Evolutionary conservation across 176 grass and related monocot species (phyloP).

Genomic region (Carex parvula): DNA sequence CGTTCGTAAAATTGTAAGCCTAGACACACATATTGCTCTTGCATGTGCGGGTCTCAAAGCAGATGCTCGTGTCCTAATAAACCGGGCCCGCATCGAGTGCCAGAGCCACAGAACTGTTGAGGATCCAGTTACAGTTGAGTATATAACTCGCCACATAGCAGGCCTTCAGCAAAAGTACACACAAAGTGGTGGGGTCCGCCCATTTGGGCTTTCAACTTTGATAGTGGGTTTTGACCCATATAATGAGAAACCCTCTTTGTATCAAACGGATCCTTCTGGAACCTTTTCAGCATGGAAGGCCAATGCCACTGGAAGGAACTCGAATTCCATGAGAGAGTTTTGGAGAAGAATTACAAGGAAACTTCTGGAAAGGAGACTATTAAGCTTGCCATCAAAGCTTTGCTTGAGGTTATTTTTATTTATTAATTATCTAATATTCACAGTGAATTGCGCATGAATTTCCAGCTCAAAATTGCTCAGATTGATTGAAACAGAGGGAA

Average conservation of each 20-base stretch:
- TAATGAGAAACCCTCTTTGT: slow-evolving; percentile 57
- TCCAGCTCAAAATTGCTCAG: too few relatives aligned
- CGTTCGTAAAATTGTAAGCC: slow-evolving; percentile 80
- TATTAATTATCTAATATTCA: not conserved
- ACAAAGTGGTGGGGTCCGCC: slow-evolving; percentile 74
- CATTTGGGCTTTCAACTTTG: slow-evolving; percentile 87
- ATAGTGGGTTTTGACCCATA: slow-evolving; percentile 92
- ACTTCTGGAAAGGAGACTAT: slow-evolving; percentile 85
- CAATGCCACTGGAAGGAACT: slow-evolving; percentile 93
- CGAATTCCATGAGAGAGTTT: slow-evolving; percentile 92
- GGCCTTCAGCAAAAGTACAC: slow-evolving; percentile 98
- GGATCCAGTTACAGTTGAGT: slow-evolving; percentile 94
- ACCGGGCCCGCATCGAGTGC: slow-evolving; percentile 90
- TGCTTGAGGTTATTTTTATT: slow-evolving; percentile 61
- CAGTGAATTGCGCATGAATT: not conserved
- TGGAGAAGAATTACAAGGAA: slow-evolving; percentile 99
- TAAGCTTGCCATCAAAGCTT: slow-evolving; percentile 79
- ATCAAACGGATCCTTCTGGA: slow-evolving; percentile 88
- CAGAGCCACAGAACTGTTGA: slow-evolving; percentile 92
- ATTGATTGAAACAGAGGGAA: too few relatives aligned
- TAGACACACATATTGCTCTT: slow-evolving; percentile 87
- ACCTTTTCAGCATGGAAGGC: slow-evolving; percentile 98
- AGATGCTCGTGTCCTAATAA: slow-evolving; percentile 88
- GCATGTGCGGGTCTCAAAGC: slow-evolving; percentile 98
- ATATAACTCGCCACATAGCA: slow-evolving; percentile 95